phyloP scores from a whole-genome alignment of 2,329 filamentous ascomycete genomes.

The Cercospora zeae-maydis region DNA sequence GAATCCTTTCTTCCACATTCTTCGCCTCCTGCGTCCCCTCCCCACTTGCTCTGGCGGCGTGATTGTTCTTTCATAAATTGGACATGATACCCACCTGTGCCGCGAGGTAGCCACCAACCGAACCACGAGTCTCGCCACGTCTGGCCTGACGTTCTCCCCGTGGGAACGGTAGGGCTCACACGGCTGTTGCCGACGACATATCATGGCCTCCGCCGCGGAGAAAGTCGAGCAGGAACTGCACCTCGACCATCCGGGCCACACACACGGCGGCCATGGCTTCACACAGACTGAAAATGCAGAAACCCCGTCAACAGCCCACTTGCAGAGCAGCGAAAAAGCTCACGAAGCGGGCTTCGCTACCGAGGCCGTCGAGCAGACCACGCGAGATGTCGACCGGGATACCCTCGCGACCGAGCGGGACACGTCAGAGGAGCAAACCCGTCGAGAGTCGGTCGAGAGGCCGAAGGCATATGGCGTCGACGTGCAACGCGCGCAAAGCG shows the following conservation, averaged over 20 bases:
- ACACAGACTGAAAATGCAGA: constrained; percentile 18
- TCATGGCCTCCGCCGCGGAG: constrained; percentile 16
- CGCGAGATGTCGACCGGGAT: constrained; percentile 12
- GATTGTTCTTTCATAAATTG: not conserved
- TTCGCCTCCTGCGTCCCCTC: not conserved
- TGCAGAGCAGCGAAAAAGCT: constrained; percentile 8
- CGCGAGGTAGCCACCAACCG: not conserved
- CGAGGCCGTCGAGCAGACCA: constrained; percentile 19
- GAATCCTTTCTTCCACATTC: constrained; percentile 1
- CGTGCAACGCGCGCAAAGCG: constrained; percentile 63
- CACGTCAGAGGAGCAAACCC: constrained; percentile 11
- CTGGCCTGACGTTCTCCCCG: not conserved
- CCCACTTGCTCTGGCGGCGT: not conserved
- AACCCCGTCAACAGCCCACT: constrained; percentile 4
- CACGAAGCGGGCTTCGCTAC: constrained; percentile 10
- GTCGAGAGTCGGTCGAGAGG: not conserved
- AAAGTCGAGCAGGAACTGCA: constrained; percentile 27
- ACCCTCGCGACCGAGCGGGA: constrained; percentile 4
- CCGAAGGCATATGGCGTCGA: constrained; percentile 51
- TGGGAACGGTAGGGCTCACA: not conserved
- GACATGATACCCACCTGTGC: constrained; percentile 2
- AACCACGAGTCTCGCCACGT: not conserved
- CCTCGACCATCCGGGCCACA: constrained; percentile 27
- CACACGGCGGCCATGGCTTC: constrained; percentile 23
- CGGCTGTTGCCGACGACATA: constrained; percentile 3